Evolutionary conservation across 129 eudicot species (phyloP).

Genomic region (Apium graveolens): DNA sequence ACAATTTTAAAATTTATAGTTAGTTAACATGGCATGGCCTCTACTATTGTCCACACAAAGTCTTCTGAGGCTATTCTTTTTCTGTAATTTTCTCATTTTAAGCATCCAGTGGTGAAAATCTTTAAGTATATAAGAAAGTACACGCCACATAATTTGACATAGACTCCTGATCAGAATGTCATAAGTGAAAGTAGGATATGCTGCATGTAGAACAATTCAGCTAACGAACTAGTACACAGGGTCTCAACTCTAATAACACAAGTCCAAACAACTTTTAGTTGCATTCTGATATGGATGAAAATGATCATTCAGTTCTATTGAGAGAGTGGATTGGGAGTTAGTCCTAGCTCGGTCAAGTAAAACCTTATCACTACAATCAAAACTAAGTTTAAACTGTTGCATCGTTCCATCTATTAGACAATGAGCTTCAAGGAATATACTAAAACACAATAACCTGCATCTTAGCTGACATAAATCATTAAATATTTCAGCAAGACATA

Average conservation of each 20-base stretch:
- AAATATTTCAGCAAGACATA: not conserved
- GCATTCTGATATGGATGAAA: not conserved
- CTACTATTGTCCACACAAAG: not conserved
- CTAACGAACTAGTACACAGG: not conserved
- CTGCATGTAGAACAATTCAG: not conserved
- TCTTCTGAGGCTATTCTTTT: not conserved
- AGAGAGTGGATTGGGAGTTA: not conserved
- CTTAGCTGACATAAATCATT: not conserved
- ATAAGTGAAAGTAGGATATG: not conserved
- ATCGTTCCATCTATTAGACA: not conserved
- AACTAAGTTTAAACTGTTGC: not conserved
- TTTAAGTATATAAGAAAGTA: not conserved
- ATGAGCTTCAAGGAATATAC: not conserved
- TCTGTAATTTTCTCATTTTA: not conserved
- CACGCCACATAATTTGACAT: not conserved
- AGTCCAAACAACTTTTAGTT: not conserved
- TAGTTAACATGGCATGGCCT: not conserved
- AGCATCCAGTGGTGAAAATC: not conserved
- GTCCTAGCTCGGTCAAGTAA: not conserved
- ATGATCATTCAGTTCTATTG: not conserved
- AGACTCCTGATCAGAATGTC: not conserved
- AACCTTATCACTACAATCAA: not conserved
- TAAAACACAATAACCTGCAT: not conserved
- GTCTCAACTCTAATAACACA: not conserved
- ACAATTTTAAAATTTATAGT: not conserved